These are phyloP conservation scores for Xylaria sp. DNA, from an alignment of 2,329 filamentous ascomycete species.

Conservation along the genomic window DNA sequence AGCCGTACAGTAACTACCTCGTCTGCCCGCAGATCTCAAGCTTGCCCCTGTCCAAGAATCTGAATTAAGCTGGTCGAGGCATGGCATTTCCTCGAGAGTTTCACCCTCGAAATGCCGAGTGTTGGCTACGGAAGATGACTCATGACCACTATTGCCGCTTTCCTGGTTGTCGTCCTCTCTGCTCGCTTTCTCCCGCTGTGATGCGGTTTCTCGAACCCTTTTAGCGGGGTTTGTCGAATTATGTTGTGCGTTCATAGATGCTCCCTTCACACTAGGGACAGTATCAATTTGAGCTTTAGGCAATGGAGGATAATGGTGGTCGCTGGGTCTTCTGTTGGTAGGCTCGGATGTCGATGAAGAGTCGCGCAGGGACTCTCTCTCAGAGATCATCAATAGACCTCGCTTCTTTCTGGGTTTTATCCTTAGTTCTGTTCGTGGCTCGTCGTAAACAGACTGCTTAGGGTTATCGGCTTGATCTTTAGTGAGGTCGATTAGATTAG, in stretches of 20 bases:
- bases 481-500: constrained; percentile 18
- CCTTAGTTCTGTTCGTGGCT: constrained; percentile 58
- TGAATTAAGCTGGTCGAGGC: background rate
- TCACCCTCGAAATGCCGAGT: constrained; percentile 3
- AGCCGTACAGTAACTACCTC: background rate
- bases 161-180: background rate
- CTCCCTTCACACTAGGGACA: background rate
- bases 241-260: background rate
- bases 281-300: background rate
- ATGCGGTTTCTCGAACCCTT: background rate
- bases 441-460: constrained; percentile 27
- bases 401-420: constrained; percentile 60
- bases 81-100: constrained; percentile 12
- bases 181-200: background rate
- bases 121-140: constrained; percentile 1
- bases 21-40: background rate
- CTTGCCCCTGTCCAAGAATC: background rate
- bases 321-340: constrained; percentile 6
- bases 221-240: background rate
- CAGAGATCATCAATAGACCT: constrained; percentile 60
- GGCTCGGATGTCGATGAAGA: constrained; percentile 19
- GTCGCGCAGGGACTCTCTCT: constrained; percentile 45
- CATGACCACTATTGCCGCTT: background rate
- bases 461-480: constrained; percentile 11
- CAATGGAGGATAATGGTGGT: background rate